Conservation (phyloP, 2,329 filamentous ascomycete species). For the Akanthomyces dipterigenus region DNA sequence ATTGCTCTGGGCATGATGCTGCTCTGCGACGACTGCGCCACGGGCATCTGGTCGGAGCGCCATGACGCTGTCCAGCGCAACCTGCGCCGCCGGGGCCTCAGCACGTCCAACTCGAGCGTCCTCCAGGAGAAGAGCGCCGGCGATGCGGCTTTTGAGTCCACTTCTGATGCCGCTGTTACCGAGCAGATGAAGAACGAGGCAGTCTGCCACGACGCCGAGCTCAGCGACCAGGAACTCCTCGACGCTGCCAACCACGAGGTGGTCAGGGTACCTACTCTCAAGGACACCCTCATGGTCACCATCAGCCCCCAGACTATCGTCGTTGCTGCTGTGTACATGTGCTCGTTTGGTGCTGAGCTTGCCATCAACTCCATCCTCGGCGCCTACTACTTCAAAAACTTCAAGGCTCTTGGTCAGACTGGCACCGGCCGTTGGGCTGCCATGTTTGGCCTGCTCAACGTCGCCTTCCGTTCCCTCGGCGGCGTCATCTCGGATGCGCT, state of each 20-base stretch:
- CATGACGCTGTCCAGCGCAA: constrained; percentile 49
- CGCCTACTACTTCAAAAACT: constrained; percentile 54
- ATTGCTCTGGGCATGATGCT: constrained; percentile 64
- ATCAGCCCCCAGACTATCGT: constrained; percentile 48
- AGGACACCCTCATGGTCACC: constrained; percentile 38
- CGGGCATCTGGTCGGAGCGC: constrained; percentile 73
- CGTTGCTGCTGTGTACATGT: constrained; percentile 49
- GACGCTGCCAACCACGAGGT: constrained; percentile 47
- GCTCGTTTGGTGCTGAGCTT: constrained; percentile 58
- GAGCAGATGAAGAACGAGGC: constrained; percentile 10
- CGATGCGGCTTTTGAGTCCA: constrained; percentile 13
- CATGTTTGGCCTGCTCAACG: constrained; percentile 70
- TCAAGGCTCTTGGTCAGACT: constrained; percentile 50
- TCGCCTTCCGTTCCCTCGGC: constrained; percentile 59
- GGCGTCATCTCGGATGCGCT: constrained; percentile 49
- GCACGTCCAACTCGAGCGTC: background rate
- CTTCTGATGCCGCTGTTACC: background rate
- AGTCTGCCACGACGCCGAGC: constrained; percentile 25
- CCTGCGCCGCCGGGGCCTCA: constrained; percentile 39
- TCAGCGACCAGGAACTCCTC: constrained; percentile 40
- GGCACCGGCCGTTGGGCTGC: constrained; percentile 55
- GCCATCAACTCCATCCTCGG: constrained; percentile 55
- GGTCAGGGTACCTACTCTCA: constrained; percentile 49
- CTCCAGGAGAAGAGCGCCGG: background rate
- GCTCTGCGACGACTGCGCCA: constrained; percentile 74